Evolutionary conservation across 2,329 filamentous ascomycete species (phyloP).

Genomic region (Erysiphe pulchra): DNA sequence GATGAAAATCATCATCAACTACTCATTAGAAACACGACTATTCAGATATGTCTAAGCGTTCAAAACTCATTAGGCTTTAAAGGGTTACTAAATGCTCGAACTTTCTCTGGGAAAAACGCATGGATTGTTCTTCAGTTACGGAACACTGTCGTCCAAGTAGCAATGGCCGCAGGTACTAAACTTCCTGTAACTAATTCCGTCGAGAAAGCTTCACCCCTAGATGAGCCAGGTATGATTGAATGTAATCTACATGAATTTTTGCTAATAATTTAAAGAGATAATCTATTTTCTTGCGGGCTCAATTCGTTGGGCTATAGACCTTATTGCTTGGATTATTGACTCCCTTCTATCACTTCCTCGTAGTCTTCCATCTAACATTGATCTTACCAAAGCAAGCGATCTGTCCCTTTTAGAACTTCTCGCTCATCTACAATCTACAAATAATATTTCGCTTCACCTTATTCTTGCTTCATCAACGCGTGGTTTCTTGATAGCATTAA

Average conservation of each 20-base stretch:
- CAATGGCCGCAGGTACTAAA: constrained; percentile 29
- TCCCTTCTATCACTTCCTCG: constrained; percentile 28
- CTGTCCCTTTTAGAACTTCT: constrained; percentile 23
- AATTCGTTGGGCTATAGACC: constrained; percentile 52
- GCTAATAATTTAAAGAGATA: constrained; percentile 26
- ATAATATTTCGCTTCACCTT: constrained; percentile 33
- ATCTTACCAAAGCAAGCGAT: constrained; percentile 19
- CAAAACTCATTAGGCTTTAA: constrained; percentile 55
- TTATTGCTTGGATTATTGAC: constrained; percentile 37
- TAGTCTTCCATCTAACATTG: constrained; percentile 19
- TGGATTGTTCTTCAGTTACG: constrained; percentile 52
- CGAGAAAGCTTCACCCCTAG: constrained; percentile 29
- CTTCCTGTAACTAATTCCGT: constrained; percentile 21
- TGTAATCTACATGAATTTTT: background rate
- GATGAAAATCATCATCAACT: constrained; percentile 46
- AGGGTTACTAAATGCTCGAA: constrained; percentile 33
- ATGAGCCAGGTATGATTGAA: constrained; percentile 30
- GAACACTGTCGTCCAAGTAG: constrained; percentile 39
- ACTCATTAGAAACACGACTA: constrained; percentile 42
- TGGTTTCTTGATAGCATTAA: constrained; percentile 42
- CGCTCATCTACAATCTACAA: constrained; percentile 24
- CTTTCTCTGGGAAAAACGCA: constrained; percentile 46
- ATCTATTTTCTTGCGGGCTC: constrained; percentile 49
- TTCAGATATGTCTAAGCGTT: constrained; percentile 55
- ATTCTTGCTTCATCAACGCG: constrained; percentile 51